These are phyloP conservation scores for Rhodofomes roseus DNA, from an alignment of 1,284 basidiomycete species.

Conservation along the genomic window DNA sequence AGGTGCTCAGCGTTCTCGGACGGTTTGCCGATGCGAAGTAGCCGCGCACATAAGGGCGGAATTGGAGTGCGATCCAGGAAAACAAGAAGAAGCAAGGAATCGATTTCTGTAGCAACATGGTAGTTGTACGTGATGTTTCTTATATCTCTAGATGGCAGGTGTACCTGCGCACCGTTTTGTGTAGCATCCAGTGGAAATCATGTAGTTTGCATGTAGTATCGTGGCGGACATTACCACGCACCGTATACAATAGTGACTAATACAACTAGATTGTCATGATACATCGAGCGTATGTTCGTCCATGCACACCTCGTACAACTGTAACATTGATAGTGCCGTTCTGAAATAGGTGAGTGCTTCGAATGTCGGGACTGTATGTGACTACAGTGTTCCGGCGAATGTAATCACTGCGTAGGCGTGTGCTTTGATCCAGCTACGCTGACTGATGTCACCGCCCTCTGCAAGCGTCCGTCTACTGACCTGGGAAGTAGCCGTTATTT, in stretches of 20 bases:
- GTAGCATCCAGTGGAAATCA: background rate
- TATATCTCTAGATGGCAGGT: background rate
- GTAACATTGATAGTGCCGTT: too few relatives aligned
- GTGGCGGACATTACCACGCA: background rate
- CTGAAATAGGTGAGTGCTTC: too few relatives aligned
- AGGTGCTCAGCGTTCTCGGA: slow-evolving; percentile 37
- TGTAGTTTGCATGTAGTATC: background rate
- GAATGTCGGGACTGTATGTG: too few relatives aligned
- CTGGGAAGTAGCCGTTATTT: background rate
- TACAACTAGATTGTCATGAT: background rate
- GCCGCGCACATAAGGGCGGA: background rate
- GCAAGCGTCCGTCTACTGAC: background rate
- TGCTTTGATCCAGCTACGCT: background rate
- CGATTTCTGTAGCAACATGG: background rate
- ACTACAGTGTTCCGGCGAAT: too few relatives aligned
- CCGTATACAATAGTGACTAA: background rate
- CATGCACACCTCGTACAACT: background rate
- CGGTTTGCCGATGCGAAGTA: slow-evolving; percentile 34
- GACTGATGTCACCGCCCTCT: background rate
- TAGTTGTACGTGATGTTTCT: background rate
- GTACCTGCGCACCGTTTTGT: background rate
- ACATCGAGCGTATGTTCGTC: background rate
- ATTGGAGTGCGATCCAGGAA: background rate
- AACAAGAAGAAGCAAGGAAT: background rate
- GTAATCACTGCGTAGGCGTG: too few relatives aligned